Evolutionary conservation across 2,329 filamentous ascomycete genomes (phyloP), one percentile per base, ranked within the genome.

Genomic region (Capronia epimyces): DNA sequence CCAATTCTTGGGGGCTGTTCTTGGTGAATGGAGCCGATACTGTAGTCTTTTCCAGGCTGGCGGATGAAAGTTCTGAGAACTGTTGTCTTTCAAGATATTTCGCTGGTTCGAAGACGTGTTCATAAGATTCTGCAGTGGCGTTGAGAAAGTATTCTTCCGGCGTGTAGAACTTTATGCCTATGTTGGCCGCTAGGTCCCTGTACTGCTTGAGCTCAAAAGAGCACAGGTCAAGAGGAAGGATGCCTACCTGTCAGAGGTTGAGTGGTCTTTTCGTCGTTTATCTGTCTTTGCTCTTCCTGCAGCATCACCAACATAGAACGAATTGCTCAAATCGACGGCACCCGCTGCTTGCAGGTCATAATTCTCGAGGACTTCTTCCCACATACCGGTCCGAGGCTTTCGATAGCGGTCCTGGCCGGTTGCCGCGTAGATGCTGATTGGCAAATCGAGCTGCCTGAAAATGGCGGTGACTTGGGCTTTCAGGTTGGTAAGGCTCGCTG

Each of bases 291-390:
- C 81, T 73, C 58, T 72, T 63, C 64, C 81, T 46, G 77, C 81
- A 43, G 93, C 93, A 71, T 98, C 93, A 39, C 93, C 93, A 39
- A 98, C 83, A 65, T 95, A 96, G 57, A 96, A 75, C 20, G 87
- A 94, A 2, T 75, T 72, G 13, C 78, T 70, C 27, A 87, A 66
- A 65, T 95, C 85, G n/a, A 95, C 69, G 13, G 78, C 75, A 1
- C 71, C 71, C 3, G 64, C 64, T 45, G 73, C 71, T 39, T 78
- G 69, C 1, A 86, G 70, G 41, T 76, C 77, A 58, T 82, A 79
- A 61, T 87, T 83, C 0, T 77, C 69, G 5, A 84, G 64, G 55
- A 86, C 69, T 63, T 83, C 78, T 22, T 76, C 74, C 91, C 93
- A 98, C 87, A 97, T 96, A 16, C 90, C 91, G 1, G 75, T 76